Conservation (phyloP, 495 filamentous ascomycete genomes). For the Chaetomium fimeti region DNA sequence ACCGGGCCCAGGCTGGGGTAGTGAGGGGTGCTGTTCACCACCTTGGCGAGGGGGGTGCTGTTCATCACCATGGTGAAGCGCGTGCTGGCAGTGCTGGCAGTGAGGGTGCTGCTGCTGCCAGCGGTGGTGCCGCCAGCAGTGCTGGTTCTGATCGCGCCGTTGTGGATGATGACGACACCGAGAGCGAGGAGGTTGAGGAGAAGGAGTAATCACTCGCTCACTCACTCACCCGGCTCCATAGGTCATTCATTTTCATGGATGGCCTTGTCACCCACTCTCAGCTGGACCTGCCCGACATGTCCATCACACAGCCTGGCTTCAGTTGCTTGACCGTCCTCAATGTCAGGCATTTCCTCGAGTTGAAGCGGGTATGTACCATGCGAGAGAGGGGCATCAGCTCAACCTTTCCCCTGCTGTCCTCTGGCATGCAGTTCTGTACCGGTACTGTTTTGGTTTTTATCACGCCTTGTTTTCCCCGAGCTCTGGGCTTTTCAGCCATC, state of each 20-base stretch:
- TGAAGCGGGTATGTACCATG: not conserved
- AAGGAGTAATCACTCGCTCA: too few relatives aligned
- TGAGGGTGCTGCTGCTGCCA: not conserved
- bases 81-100: too few relatives aligned
- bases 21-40: too few relatives aligned
- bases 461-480: not conserved
- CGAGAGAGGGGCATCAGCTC: not conserved
- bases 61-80: too few relatives aligned
- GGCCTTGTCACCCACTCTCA: not conserved
- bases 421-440: not conserved
- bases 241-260: too few relatives aligned
- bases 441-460: not conserved
- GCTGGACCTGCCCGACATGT: not conserved
- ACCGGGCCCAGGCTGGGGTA: too few relatives aligned
- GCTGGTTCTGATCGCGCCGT: not conserved
- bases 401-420: not conserved
- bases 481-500: not conserved
- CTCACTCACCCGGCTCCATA: too few relatives aligned
- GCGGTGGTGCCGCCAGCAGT: not conserved
- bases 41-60: too few relatives aligned
- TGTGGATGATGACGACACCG: not conserved
- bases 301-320: not conserved
- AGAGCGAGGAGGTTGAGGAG: not conserved
- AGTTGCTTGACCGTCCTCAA: not conserved
- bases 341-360: not conserved